Percentiles rank a stretch among this genome's conserved stretches.
Conservation (phyloP, 2,329 filamentous ascomycete species). For the Chaetothyriales sp. region DNA sequence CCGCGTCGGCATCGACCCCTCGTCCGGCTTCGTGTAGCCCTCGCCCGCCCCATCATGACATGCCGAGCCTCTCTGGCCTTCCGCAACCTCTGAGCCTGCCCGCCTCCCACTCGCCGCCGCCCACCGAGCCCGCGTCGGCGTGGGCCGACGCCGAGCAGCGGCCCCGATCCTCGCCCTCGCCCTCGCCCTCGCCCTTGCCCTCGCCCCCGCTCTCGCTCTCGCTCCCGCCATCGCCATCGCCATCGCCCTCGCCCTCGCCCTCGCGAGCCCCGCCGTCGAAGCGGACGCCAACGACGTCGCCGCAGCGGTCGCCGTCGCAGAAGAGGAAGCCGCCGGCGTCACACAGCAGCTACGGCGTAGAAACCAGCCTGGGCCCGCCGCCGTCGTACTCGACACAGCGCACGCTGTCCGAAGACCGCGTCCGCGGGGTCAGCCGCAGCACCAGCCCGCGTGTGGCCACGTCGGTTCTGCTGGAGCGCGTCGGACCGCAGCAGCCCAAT, state of each 20-base stretch:
- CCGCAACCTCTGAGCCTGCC: background rate
- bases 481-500: background rate
- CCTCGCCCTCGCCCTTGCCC: background rate
- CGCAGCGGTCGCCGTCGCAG: slow-evolving; percentile 10
- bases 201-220: background rate
- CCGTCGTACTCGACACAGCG: slow-evolving; percentile 38
- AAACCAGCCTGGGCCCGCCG: slow-evolving; percentile 37
- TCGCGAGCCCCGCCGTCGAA: background rate
- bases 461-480: background rate
- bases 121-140: background rate
- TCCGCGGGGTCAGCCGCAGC: slow-evolving; percentile 9
- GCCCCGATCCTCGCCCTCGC: background rate
- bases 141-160: background rate
- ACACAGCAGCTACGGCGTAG: slow-evolving; percentile 37
- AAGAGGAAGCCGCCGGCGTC: slow-evolving; percentile 31
- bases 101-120: background rate
- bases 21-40: background rate
- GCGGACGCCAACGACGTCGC: background rate
- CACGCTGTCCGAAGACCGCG: slow-evolving; percentile 24
- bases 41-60: background rate
- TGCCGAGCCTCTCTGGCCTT: background rate
- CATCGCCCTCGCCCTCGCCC: background rate
- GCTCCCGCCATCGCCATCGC: too few species aligned
- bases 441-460: background rate
- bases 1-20: background rate